Base-by-base conservation (phyloP, 129 eudicot genomes). In the Lactuca saligna region DNA sequence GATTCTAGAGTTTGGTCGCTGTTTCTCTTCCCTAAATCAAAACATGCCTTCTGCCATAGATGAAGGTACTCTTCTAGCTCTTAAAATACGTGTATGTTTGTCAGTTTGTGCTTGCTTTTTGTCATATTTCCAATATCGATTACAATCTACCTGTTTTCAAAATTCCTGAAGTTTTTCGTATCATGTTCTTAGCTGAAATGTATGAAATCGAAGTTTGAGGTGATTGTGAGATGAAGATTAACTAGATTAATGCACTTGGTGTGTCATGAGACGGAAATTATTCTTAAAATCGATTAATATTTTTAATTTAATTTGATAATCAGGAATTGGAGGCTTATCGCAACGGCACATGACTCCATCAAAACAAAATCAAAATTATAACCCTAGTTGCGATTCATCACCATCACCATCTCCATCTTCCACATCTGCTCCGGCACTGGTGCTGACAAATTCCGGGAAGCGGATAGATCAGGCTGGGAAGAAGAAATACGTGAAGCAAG, bases 401-500 rank as follows among this genome's bases (percentile, higher is more conserved):
- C 38, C 32, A 2, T 75, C 80, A 3, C 72, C 79, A 0, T 71
- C 89, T 1, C 86, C 95, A 3, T 85, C 88, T 6, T 62, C 96
- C 8, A 68, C 84, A 4, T 75, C 85, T 39, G 79, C 87, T 34
- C 96, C 96, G 37, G 91, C 96, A 25, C 74, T 88, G 51, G 89
- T 85, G 8, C 83, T 88, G 5, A 78, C 96, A 0, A 80, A 84
- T 69, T 88, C 96, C 31, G 96, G 96, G 10, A 88, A 88, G 71
- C 79, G 96, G 55, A 88, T 88, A 4, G 89, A 88, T 63, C 96
- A 85, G 58, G 82, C 83, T n/a, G 91, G 91, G 25, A 88, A 77
- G 66, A 88, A 88, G 78, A 88, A 88, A 66, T 88, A 88, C 35
- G 91, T 85, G 58, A 88, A 88, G 74, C 91, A 88, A 73, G 96